Conservation (phyloP, 2,329 filamentous ascomycete genomes). For the Fusarium guadeloupense region DNA sequence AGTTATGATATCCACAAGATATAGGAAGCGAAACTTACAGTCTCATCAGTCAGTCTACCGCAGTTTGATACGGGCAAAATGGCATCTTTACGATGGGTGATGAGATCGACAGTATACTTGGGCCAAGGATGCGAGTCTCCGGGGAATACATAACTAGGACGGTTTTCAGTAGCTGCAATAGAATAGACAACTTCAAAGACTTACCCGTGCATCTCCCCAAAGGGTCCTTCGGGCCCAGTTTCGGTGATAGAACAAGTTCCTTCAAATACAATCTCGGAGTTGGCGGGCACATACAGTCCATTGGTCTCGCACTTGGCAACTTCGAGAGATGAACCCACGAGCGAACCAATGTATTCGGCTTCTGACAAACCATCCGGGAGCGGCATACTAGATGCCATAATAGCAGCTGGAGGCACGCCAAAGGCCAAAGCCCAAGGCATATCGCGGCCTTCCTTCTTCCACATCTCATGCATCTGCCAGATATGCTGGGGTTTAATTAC, state of each 20-base stretch:
- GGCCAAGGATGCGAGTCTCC: conserved; percentile 1
- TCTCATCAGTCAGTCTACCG: conserved; percentile 14
- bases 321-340: conserved; percentile 56
- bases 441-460: conserved; percentile 55
- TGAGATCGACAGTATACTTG: conserved; percentile 19
- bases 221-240: conserved; percentile 58
- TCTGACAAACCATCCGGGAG: conserved; percentile 52
- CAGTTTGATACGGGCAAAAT: conserved; percentile 26
- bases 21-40: neutral
- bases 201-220: conserved; percentile 53
- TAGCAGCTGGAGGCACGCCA: conserved; percentile 61
- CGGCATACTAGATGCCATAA: conserved; percentile 60
- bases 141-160: neutral
- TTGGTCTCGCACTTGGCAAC: conserved; percentile 62
- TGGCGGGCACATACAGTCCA: conserved; percentile 58
- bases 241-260: conserved; percentile 48
- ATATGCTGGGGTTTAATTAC: conserved; percentile 58
- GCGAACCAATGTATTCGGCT: conserved; percentile 57
- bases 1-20: neutral
- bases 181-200: neutral
- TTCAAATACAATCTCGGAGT: conserved; percentile 60
- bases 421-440: conserved; percentile 59
- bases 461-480: conserved; percentile 57
- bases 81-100: conserved; percentile 25
- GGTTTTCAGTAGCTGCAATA: neutral